Evolutionary conservation across 768 basidiomycete species (phyloP).

Genomic region (Suillus subluteus): DNA sequence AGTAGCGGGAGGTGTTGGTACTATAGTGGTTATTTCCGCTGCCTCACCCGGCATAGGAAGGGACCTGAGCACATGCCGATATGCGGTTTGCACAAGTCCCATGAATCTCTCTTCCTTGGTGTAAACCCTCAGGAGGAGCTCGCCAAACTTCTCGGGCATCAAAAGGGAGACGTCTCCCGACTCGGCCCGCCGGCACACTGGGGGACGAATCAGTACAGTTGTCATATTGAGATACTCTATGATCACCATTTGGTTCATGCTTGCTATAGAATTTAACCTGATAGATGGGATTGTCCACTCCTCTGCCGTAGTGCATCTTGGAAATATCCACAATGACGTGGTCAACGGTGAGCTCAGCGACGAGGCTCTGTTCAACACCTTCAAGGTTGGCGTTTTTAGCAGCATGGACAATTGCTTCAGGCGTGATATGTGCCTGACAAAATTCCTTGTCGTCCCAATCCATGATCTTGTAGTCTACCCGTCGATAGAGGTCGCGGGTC

Average conservation of each 20-base stretch:
- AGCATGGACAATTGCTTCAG: slow-evolving; percentile 46
- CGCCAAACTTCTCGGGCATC: slow-evolving; percentile 68
- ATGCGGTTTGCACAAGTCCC: slow-evolving; percentile 71
- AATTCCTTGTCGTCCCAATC: slow-evolving; percentile 32
- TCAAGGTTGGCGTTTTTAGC: slow-evolving; percentile 34
- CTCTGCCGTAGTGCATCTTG: slow-evolving; percentile 79
- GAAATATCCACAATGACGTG: slow-evolving; percentile 69
- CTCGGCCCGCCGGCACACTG: slow-evolving; percentile 49
- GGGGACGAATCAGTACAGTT: slow-evolving; percentile 4
- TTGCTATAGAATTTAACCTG: slow-evolving; percentile 78
- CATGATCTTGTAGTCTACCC: slow-evolving; percentile 67
- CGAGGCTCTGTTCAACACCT: slow-evolving; percentile 31
- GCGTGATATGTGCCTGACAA: slow-evolving; percentile 37
- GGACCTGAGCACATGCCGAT: slow-evolving; percentile 45
- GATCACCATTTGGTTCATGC: slow-evolving; percentile 56
- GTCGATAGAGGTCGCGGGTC: slow-evolving; percentile 66
- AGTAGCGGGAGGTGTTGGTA: slow-evolving; percentile 39
- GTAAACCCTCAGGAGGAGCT: slow-evolving; percentile 70
- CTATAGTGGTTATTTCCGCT: slow-evolving; percentile 13
- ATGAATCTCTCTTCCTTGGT: slow-evolving; percentile 62
- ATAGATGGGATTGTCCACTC: slow-evolving; percentile 68
- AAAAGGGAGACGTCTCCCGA: slow-evolving; percentile 65
- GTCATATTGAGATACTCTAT: neutral
- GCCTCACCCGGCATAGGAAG: slow-evolving; percentile 17
- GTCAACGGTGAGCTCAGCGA: slow-evolving; percentile 41